Conservation (phyloP, 139 green algal genomes). For the Haematococcus sp. region DNA sequence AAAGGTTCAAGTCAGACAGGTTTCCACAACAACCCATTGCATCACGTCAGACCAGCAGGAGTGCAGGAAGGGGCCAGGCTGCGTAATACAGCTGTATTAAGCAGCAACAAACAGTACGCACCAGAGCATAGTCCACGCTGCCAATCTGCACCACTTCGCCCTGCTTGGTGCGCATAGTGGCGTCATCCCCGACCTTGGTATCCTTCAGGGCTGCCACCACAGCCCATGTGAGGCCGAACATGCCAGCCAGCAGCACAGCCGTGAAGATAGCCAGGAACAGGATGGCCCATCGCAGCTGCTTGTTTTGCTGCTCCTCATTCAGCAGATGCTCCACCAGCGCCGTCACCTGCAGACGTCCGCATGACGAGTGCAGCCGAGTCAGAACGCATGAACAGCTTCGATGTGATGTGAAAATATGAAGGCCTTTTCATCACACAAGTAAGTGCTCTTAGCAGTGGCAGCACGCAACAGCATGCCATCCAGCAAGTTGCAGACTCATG, state of each 20-base stretch:
- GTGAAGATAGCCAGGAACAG: neutral
- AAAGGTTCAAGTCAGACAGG: too few species aligned
- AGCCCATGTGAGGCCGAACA: slow-evolving; percentile 5
- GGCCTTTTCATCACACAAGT: neutral
- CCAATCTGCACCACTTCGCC: too few species aligned
- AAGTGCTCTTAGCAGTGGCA: neutral
- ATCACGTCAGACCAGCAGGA: too few species aligned
- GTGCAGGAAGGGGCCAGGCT: too few species aligned
- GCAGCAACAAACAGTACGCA: too few species aligned
- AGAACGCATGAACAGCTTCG: too few species aligned
- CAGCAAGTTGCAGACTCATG: neutral
- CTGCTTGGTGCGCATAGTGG: too few species aligned
- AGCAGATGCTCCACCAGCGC: slow-evolving; percentile 9
- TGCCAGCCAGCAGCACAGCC: neutral
- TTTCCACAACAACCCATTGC: too few species aligned
- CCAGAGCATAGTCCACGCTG: too few species aligned
- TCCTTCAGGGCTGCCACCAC: neutral
- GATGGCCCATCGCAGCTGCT: neutral
- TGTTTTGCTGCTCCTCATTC: slow-evolving; percentile 6
- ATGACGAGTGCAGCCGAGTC: too few species aligned
- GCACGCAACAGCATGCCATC: neutral
- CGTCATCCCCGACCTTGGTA: neutral
- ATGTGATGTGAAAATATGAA: neutral
- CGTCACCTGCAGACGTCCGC: neutral
- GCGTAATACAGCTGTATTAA: too few species aligned